phyloP scores from a whole-genome alignment of 805 yeast genomes.

The Metschnikowia lochheadii region DNA sequence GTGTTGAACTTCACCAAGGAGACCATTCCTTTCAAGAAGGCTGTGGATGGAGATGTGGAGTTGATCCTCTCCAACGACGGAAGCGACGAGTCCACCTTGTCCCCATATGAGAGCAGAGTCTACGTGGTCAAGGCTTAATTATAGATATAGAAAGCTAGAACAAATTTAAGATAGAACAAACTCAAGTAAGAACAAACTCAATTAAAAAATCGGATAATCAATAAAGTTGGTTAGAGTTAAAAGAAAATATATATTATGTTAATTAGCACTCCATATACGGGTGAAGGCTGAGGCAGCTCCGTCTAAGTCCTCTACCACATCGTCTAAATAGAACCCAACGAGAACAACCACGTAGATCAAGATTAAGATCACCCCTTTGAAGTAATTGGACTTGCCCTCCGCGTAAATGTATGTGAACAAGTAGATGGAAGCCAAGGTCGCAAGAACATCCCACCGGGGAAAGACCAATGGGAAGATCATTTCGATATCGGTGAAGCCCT shows the following conservation, averaged over 20 bases:
- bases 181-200: background rate
- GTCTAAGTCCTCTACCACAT: constrained; percentile 29
- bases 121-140: constrained; percentile 22
- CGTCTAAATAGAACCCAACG: constrained; percentile 73
- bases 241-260: too few species aligned
- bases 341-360: constrained; percentile 72
- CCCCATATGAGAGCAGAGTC: constrained; percentile 45
- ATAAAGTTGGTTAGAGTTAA: too few species aligned
- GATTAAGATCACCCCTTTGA: constrained; percentile 87
- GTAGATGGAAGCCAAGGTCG: constrained; percentile 78
- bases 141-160: background rate
- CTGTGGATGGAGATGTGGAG: constrained; percentile 24
- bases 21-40: constrained; percentile 21
- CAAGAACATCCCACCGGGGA: constrained; percentile 94
- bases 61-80: constrained; percentile 32
- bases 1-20: constrained; percentile 24
- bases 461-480: constrained; percentile 75
- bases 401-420: constrained; percentile 91
- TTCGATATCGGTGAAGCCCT: constrained; percentile 39
- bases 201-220: too few species aligned
- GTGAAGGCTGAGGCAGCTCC: background rate
- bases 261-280: background rate
- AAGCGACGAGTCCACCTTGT: constrained; percentile 23
- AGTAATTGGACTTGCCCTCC: constrained; percentile 94
- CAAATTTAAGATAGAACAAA: background rate